A percentile compares a stretch with the other conserved stretches of the same genome.
Conservation (phyloP, 345 rosid species). For the Cardamine chenopodiifolia region DNA sequence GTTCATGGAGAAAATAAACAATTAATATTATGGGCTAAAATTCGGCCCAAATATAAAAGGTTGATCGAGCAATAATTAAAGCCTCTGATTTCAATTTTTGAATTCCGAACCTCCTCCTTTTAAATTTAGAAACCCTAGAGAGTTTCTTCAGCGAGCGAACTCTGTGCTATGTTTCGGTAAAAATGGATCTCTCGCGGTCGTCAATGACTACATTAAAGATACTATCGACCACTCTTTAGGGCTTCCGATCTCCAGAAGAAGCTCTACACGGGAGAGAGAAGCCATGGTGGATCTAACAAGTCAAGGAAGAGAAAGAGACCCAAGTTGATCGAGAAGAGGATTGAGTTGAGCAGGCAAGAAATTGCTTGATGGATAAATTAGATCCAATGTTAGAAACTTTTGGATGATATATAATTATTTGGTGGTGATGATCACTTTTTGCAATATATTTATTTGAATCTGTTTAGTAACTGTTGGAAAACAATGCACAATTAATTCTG, state of each 20-base stretch:
- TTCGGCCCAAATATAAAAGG: conserved; percentile 12
- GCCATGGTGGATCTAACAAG: background rate
- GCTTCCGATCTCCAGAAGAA: conserved; percentile 56
- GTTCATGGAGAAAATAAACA: background rate
- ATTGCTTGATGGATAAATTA: background rate
- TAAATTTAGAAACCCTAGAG: conserved; percentile 18
- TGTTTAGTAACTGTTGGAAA: conserved; percentile 6
- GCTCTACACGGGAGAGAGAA: conserved; percentile 47
- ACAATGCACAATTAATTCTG: background rate
- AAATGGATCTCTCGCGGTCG: conserved; percentile 66
- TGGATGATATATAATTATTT: background rate
- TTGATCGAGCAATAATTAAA: background rate
- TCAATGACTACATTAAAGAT: conserved; percentile 61
- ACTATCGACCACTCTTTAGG: conserved; percentile 64
- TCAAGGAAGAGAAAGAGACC: conserved; percentile 15
- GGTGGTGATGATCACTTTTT: background rate
- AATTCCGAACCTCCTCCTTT: background rate
- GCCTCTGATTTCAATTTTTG: conserved; percentile 3
- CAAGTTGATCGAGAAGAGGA: conserved; percentile 1
- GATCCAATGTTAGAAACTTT: background rate
- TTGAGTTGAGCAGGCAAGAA: conserved; percentile 17
- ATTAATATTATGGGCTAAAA: background rate
- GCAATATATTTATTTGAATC: background rate
- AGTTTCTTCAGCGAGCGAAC: background rate
- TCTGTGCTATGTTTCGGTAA: background rate